phyloP scores from a whole-genome alignment of 2,329 filamentous ascomycete species.

The Calonectria pauciramosa region DNA sequence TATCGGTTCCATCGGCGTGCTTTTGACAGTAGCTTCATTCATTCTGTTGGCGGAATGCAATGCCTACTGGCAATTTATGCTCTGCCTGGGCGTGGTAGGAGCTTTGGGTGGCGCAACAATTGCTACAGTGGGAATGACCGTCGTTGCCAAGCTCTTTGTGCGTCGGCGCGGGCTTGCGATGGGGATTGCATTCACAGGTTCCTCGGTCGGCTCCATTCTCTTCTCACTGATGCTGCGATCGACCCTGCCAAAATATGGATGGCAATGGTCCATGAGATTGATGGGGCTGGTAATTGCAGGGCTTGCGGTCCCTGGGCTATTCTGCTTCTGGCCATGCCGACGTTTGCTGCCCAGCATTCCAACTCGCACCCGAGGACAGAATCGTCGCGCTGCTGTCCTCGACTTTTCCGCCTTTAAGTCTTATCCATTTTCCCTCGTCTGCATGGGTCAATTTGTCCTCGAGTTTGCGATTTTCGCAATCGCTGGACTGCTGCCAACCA shows the following conservation, averaged over 20 bases:
- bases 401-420: neutral
- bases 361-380: neutral
- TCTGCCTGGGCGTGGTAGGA: neutral
- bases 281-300: neutral
- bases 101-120: neutral
- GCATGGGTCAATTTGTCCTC: neutral
- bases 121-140: neutral
- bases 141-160: neutral
- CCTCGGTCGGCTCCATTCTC: neutral
- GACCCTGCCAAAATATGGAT: neutral
- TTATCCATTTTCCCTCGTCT: neutral
- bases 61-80: neutral
- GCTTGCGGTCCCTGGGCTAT: neutral
- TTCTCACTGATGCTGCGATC: neutral
- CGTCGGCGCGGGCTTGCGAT: neutral
- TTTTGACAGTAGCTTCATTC: neutral
- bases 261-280: neutral
- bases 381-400: neutral
- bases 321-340: neutral
- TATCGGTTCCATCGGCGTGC: neutral
- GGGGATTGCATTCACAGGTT: neutral
- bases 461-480: neutral
- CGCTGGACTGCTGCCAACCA: neutral
- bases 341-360: neutral
- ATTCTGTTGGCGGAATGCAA: neutral